Percentiles rank a stretch among this genome's conserved stretches.
phyloP scores from a whole-genome alignment of 2,329 filamentous ascomycete genomes.

The Rutstroemia sp. region DNA sequence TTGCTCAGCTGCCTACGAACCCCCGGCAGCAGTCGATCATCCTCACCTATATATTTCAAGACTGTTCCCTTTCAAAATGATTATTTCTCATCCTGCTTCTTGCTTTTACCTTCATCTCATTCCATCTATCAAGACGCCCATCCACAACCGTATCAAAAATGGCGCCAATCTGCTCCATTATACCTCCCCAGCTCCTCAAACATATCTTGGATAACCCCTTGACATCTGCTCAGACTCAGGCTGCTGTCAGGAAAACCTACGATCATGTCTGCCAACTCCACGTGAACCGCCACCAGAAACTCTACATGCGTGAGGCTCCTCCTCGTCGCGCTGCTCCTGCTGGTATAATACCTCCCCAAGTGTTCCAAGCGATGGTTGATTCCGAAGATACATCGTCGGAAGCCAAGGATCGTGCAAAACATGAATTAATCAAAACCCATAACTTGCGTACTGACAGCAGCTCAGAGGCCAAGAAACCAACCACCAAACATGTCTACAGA shows the following conservation, averaged over 20 bases:
- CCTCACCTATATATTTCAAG: too few species aligned
- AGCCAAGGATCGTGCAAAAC: background rate
- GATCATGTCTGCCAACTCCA: background rate
- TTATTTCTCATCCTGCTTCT: too few species aligned
- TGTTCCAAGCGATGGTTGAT: background rate
- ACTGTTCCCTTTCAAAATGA: too few species aligned
- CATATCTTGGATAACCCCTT: background rate
- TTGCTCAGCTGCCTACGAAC: too few species aligned
- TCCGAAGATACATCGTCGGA: background rate
- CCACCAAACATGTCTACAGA: background rate
- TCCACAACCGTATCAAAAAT: background rate
- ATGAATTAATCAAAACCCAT: background rate
- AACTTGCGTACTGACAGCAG: background rate
- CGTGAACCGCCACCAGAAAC: background rate
- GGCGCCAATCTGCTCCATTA: background rate
- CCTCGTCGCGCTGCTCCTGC: background rate
- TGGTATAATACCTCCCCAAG: background rate
- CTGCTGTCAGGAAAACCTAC: background rate
- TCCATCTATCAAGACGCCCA: background rate
- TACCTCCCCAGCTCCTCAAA: slow-evolving; percentile 2
- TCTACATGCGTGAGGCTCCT: background rate
- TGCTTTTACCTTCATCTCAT: background rate
- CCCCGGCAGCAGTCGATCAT: too few species aligned
- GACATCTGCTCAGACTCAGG: background rate
- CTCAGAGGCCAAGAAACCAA: background rate